These are phyloP conservation scores for Suillus hirtellus DNA, from an alignment of 768 basidiomycete species.

Conservation along the genomic window DNA sequence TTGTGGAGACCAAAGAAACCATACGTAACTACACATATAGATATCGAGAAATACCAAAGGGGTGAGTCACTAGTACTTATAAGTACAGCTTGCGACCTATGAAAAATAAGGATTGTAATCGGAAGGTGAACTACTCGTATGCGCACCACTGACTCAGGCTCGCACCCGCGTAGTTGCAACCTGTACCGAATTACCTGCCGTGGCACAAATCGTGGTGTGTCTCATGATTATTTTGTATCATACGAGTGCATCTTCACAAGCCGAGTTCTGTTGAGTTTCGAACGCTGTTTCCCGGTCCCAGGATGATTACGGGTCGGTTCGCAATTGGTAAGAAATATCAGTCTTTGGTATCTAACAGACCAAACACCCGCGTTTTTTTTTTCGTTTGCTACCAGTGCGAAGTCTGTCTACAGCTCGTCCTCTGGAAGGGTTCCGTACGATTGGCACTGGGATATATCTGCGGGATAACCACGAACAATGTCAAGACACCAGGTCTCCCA, in stretches of 20 bases:
- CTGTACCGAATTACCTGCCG: too few species aligned
- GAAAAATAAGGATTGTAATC: too few species aligned
- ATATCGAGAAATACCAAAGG: neutral
- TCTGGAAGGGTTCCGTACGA: neutral
- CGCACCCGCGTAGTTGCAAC: too few species aligned
- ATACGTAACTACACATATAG: neutral
- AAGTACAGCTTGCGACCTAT: too few species aligned
- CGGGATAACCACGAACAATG: neutral
- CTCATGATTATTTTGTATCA: too few species aligned
- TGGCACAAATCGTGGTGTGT: too few species aligned
- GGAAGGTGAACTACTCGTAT: too few species aligned
- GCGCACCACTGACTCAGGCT: too few species aligned
- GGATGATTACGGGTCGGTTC: neutral
- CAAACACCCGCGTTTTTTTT: neutral
- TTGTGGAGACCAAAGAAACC: too few species aligned
- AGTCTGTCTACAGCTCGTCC: neutral
- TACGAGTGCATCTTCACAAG: too few species aligned
- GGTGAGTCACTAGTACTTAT: neutral
- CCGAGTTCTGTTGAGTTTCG: neutral
- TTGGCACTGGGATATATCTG: conserved; percentile 3
- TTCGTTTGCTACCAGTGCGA: neutral
- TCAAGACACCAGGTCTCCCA: conserved; percentile 15
- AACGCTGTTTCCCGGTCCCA: neutral
- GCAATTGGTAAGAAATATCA: neutral
- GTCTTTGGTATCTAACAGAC: neutral